A percentile compares a stretch with the other conserved stretches of the same genome.
Evolutionary conservation across 2,329 filamentous ascomycete species (phyloP).

Genomic region (Penicillium sp.): DNA sequence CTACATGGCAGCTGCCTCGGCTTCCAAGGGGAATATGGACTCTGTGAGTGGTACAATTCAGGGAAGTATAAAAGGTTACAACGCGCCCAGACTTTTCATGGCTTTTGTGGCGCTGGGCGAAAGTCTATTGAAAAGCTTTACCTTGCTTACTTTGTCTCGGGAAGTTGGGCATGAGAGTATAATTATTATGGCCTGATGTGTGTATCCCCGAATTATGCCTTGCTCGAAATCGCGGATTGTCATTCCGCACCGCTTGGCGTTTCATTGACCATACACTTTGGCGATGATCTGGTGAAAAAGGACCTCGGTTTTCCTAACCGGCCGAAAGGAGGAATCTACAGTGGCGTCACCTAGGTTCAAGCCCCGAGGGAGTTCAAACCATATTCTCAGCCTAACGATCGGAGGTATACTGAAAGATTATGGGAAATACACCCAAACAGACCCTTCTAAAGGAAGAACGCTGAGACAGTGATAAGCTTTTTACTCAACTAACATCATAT

Average conservation of each 20-base stretch:
- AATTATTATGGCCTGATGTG: background rate
- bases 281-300: background rate
- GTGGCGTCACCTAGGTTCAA: background rate
- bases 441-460: background rate
- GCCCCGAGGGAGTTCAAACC: background rate
- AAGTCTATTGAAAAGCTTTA: slow-evolving; percentile 10
- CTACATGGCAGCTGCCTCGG: slow-evolving; percentile 4
- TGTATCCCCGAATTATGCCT: background rate
- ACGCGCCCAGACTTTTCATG: slow-evolving; percentile 3
- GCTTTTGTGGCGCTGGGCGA: slow-evolving; percentile 6
- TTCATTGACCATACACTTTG: background rate
- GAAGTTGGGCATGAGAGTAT: background rate
- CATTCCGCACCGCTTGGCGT: background rate
- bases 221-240: background rate
- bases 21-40: background rate
- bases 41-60: background rate
- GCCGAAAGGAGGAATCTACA: background rate
- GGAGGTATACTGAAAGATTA: background rate
- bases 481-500: background rate
- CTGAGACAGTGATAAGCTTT: too few species aligned
- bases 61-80: slow-evolving; percentile 11
- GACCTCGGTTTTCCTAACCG: background rate
- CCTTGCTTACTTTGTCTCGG: background rate
- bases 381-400: background rate
- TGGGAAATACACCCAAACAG: background rate